Evolutionary conservation across 108 stramenopile genomes (phyloP), one percentile per base, ranked within the genome.

Genomic region (Discostella stelligeroides): DNA sequence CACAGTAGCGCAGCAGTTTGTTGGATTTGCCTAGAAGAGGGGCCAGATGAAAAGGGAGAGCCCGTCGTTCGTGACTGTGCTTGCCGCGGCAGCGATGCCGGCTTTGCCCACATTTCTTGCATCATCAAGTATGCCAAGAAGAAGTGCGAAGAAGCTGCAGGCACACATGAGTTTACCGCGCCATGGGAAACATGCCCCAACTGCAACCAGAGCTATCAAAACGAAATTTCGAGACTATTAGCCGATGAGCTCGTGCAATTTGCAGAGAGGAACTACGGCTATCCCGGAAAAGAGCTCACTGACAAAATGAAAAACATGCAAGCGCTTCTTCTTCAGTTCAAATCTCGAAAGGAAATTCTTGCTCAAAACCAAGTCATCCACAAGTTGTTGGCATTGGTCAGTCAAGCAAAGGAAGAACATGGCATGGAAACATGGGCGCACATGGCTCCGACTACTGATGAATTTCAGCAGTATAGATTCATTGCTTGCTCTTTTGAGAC

Each of bases 1-100:
- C 20, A 37, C 28, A 18, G 6, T 2, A 41, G 41, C 43, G 55
- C 56, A 53, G 50, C 63, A 53, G 60, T 28, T 20, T 68, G 67
- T 40, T 68, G 67, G 67, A 24, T 68, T 18, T 68, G 67, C 15
- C 60, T 61, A 0, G 67, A 34, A 6, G 67, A 60, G 43, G 67
- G 67, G 14, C 12, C 38, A 0, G 67, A 68, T 38, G 60, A 68
- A 2, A 10, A 40, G 13, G 63, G 63, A 9, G 14, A 45, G 41
- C 57, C 67, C 4, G 9, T 68, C 23, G 30, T 40, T 3, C 40
- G 67, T 0, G 57, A 68, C 46, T 68, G 67, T 28, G 39, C 67
- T 11, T 68, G 67, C 60, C 40, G 67, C 5, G 67, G 67, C 24
- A 20, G 23, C 3, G 17, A 13, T n/a, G 13, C 43, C 2, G 43